These are phyloP conservation scores for Scytalidium sp. DNA, from an alignment of 2,329 filamentous ascomycete species.

Conservation along the genomic window DNA sequence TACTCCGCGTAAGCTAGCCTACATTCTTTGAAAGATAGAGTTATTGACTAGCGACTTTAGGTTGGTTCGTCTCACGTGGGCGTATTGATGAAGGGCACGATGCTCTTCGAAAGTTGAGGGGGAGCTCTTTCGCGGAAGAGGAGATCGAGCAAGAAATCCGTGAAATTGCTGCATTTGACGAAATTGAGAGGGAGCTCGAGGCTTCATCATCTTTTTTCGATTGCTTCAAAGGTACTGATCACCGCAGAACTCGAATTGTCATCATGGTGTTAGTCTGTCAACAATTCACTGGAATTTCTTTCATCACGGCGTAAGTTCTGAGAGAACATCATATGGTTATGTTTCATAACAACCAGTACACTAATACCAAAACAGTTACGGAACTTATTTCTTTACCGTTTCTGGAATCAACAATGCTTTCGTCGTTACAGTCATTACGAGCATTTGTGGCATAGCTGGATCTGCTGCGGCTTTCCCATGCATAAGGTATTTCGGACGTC, in stretches of 20 bases:
- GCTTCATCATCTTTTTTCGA: background rate
- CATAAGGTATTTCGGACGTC: background rate
- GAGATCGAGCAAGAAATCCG: background rate
- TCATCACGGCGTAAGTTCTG: background rate
- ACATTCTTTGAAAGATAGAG: background rate
- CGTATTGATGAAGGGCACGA: background rate
- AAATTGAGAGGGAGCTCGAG: background rate
- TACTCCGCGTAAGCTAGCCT: background rate
- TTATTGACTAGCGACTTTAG: background rate
- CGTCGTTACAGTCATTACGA: background rate
- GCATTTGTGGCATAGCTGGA: background rate
- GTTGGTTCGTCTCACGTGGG: background rate
- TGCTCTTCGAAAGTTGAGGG: background rate
- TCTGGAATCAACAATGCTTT: background rate
- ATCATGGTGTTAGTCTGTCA: background rate
- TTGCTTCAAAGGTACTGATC: background rate
- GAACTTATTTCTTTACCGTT: background rate
- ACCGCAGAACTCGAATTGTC: background rate
- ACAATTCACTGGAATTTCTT: background rate
- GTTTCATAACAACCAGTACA: background rate
- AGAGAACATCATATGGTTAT: background rate
- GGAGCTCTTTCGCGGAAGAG: background rate
- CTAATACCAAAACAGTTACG: background rate
- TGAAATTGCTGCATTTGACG: background rate
- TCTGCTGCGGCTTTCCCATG: background rate